Evolutionary conservation across 169 alveolate genomes (phyloP).

Genomic region (Cryptosporidium canis): DNA sequence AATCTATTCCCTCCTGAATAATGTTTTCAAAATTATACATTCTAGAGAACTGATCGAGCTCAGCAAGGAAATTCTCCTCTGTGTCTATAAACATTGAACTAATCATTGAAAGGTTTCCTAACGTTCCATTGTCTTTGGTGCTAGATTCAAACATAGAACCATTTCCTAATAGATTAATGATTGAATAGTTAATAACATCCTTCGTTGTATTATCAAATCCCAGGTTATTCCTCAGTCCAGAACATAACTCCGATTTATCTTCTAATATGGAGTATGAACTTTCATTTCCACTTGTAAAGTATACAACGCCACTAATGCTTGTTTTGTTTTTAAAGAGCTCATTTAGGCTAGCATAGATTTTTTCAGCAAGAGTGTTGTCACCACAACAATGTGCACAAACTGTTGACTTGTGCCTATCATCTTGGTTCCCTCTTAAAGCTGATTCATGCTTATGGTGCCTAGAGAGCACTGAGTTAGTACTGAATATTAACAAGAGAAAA

Average conservation of each 20-base stretch:
- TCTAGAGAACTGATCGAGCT: conserved; percentile 16
- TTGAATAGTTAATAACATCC: not conserved
- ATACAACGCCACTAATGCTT: conserved; percentile 2
- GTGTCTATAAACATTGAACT: conserved; percentile 8
- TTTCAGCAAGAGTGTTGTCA: conserved; percentile 35
- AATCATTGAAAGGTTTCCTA: conserved; percentile 2
- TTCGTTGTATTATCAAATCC: not conserved
- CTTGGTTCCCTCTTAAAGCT: conserved; percentile 50
- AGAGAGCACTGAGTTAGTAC: conserved; percentile 9
- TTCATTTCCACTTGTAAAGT: conserved; percentile 15
- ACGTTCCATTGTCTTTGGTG: not conserved
- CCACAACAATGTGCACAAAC: not conserved
- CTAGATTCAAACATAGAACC: conserved; percentile 18
- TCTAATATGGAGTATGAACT: conserved; percentile 3
- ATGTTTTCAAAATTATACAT: not conserved
- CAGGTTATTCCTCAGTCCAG: not conserved
- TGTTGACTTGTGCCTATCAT: not conserved
- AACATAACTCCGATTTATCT: not conserved
- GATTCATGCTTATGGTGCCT: conserved; percentile 9
- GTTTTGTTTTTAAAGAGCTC: conserved; percentile 4
- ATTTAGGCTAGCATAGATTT: conserved; percentile 10
- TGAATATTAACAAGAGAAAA: not conserved
- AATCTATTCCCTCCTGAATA: not conserved
- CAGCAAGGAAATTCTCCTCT: conserved; percentile 3
- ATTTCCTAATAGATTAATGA: conserved; percentile 10